A percentile compares a stretch with the other conserved stretches of the same genome.
phyloP scores from a whole-genome alignment of 768 basidiomycete genomes.

The Clitopilus hobsonii region DNA sequence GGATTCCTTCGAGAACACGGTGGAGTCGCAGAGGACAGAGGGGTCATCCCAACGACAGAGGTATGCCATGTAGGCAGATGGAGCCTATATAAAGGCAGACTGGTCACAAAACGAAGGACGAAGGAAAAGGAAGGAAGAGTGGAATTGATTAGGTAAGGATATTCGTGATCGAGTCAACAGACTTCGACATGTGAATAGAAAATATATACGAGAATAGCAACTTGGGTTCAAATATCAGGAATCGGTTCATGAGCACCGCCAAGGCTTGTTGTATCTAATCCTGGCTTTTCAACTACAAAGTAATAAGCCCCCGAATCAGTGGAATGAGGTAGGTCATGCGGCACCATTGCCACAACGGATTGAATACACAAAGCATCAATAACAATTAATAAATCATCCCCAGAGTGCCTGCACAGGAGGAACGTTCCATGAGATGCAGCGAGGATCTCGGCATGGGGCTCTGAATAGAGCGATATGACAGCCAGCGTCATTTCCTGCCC shows the following conservation, averaged over 20 bases:
- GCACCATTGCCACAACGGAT: slow-evolving; percentile 19
- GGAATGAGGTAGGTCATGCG: neutral
- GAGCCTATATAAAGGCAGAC: neutral
- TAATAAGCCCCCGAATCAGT: neutral
- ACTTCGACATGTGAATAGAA: too few relatives aligned
- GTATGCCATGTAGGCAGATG: neutral
- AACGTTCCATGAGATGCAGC: slow-evolving; percentile 14
- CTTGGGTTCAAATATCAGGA: neutral
- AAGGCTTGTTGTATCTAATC: neutral
- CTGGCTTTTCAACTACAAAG: neutral
- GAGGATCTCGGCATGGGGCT: slow-evolving; percentile 10
- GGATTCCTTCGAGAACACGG: neutral
- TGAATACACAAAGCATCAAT: slow-evolving; percentile 10
- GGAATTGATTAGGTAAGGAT: too few relatives aligned
- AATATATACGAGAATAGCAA: neutral
- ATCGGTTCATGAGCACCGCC: neutral
- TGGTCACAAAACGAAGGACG: too few relatives aligned
- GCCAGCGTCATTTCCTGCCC: slow-evolving; percentile 5
- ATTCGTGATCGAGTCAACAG: too few relatives aligned
- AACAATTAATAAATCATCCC: slow-evolving; percentile 5
- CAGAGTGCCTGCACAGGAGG: slow-evolving; percentile 6
- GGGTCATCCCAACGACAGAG: neutral
- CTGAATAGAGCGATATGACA: slow-evolving; percentile 15
- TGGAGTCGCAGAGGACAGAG: neutral
- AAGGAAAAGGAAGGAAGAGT: too few relatives aligned